Base-by-base conservation (phyloP, 2,329 filamentous ascomycete genomes). In the Anthostomella pinea region DNA sequence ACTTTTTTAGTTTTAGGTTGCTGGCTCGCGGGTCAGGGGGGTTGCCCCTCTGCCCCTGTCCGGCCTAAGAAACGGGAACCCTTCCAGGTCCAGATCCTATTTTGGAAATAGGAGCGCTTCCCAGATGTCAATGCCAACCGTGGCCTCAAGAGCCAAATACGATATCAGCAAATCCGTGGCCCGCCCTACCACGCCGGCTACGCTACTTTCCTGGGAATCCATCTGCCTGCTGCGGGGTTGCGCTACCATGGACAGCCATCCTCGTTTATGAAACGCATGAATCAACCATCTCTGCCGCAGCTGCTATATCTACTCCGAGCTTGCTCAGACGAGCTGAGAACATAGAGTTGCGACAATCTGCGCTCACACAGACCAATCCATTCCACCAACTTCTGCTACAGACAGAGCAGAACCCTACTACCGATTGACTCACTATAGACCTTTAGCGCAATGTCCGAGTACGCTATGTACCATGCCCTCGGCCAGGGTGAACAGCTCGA, bases 401-500 rank as follows among this genome's bases (percentile, higher is more conserved):
- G 23, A 25, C 23, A 11, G 23, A 9, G 15, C 8, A n/a, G n/a
- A n/a, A n/a, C n/a, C n/a, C n/a, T n/a, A n/a, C n/a, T n/a, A n/a
- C n/a, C n/a, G n/a, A n/a, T n/a, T n/a, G n/a, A n/a, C n/a, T n/a
- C n/a, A n/a, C n/a, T n/a, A n/a, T n/a, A n/a, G n/a, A n/a, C n/a
- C n/a, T 24, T 22, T 23, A 26, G 18, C 10, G 38, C 48, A 48
- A 79, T 79, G 75, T 69, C 72, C 54, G 73, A 78, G 49, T 72
- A 75, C 54, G 60, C 68, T 42, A 70, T 71, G 59, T 79, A 74
- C 52, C 73, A 79, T 51, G 64, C 71, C 54, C 66, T 78, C 35
- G 77, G 75, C 30, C 73, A 79, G 53, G 73, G 71, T 52, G 70
- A 75, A 45, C 68, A 68, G 43, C 53, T 67, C 51, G 73, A 81